These are phyloP conservation scores for Dittrichia graveolens DNA, from an alignment of 129 eudicot genomes.

Conservation along the genomic window DNA sequence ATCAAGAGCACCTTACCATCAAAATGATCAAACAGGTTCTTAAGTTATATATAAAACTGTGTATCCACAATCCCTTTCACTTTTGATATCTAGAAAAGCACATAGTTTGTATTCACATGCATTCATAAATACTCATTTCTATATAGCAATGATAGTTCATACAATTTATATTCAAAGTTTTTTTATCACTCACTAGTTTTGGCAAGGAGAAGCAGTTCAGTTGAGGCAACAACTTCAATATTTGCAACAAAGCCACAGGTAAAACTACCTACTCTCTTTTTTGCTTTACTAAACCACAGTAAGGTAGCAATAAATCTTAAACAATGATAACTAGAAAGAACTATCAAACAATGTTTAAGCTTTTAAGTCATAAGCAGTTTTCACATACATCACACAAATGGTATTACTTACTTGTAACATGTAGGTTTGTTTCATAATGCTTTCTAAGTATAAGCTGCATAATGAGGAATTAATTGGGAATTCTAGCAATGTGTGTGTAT, in stretches of 20 bases:
- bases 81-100: not conserved
- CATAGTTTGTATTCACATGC: conserved; percentile 17
- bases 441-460: too few species aligned
- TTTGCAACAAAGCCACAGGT: conserved; percentile 73
- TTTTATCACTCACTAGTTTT: conserved; percentile 41
- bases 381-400: too few species aligned
- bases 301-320: conserved; percentile 2
- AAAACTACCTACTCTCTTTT: conserved; percentile 17
- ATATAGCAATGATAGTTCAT: conserved; percentile 5
- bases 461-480: too few species aligned
- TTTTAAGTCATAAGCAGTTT: too few species aligned
- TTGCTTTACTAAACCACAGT: not conserved
- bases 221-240: conserved; percentile 69
- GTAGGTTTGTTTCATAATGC: too few species aligned
- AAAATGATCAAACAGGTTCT: not conserved
- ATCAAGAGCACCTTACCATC: conserved; percentile 2
- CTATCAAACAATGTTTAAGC: too few species aligned
- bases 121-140: conserved; percentile 1
- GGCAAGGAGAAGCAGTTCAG: conserved; percentile 72
- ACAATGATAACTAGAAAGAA: too few species aligned
- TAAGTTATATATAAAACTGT: not conserved
- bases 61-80: conserved; percentile 19
- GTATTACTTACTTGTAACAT: too few species aligned
- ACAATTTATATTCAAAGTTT: conserved; percentile 12
- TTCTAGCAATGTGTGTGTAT: too few species aligned